phyloP scores from a whole-genome alignment of 1,139 yeast species.

The Pichia sp. region DNA sequence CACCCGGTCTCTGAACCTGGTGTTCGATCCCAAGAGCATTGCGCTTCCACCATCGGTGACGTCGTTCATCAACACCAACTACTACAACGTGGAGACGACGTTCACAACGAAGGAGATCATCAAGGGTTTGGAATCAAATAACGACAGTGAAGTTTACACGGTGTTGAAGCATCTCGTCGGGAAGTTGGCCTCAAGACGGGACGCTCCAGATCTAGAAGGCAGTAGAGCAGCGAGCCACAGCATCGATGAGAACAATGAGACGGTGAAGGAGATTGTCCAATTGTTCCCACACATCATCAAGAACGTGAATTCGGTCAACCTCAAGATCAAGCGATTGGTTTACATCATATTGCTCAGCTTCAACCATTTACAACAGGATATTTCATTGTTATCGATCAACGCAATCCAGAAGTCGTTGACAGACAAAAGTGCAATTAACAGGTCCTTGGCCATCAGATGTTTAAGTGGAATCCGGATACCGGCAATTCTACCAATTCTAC shows the following conservation, averaged over 20 bases:
- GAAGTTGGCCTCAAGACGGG: conserved; percentile 54
- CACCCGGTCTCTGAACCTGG: conserved; percentile 36
- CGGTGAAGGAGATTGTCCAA: conserved; percentile 32
- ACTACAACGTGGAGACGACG: conserved; percentile 22
- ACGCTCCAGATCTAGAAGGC: not conserved
- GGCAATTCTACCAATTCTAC: conserved; percentile 74
- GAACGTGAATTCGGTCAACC: conserved; percentile 70
- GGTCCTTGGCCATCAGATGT: conserved; percentile 75
- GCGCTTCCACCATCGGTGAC: conserved; percentile 29
- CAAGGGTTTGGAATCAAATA: conserved; percentile 56
- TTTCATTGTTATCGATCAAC: conserved; percentile 83
- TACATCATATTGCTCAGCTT: conserved; percentile 70
- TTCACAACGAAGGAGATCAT: conserved; percentile 55
- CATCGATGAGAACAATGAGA: conserved; percentile 19
- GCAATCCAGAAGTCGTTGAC: conserved; percentile 80
- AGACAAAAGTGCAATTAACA: conserved; percentile 62
- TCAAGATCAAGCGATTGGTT: conserved; percentile 72
- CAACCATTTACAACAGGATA: conserved; percentile 83
- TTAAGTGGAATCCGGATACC: conserved; percentile 77
- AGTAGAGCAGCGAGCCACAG: not conserved
- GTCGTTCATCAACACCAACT: conserved; percentile 26
- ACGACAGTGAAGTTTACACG: conserved; percentile 53
- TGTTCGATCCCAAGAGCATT: conserved; percentile 31
- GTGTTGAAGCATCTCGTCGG: conserved; percentile 78
- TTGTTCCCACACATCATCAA: conserved; percentile 88